Percentiles rank a stretch among this genome's conserved stretches.
Evolutionary conservation across 495 filamentous ascomycete genomes (phyloP).

Genomic region (Aspergillus mulundensis): DNA sequence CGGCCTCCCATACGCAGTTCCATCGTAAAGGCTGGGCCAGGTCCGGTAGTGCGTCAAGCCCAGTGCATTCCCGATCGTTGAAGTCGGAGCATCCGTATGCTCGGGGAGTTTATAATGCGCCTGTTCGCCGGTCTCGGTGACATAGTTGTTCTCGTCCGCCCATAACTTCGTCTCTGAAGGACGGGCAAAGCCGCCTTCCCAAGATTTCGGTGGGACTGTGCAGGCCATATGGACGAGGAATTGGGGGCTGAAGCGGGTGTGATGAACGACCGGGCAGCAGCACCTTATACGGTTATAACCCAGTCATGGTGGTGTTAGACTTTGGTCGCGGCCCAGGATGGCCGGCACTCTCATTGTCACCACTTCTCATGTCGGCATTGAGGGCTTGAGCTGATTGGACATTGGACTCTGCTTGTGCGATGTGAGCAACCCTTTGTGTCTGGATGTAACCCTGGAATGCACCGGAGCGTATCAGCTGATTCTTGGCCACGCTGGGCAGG

Average conservation of each 20-base stretch:
- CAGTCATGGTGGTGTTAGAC: not conserved
- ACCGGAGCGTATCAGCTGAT: not conserved
- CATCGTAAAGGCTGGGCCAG: not conserved
- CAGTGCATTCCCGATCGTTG: slow-evolving; percentile 1
- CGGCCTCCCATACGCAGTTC: not conserved
- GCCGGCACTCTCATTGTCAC: not conserved
- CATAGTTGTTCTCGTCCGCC: not conserved
- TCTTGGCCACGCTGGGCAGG: not conserved
- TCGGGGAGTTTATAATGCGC: not conserved
- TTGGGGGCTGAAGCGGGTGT: too few species aligned
- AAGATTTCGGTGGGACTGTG: not conserved
- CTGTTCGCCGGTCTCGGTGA: not conserved
- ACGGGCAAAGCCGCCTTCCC: not conserved
- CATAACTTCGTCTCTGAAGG: not conserved
- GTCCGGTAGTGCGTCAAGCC: slow-evolving; percentile 4
- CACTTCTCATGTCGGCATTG: not conserved
- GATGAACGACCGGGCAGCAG: not conserved
- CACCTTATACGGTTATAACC: not conserved
- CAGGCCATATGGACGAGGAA: not conserved
- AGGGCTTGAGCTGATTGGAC: not conserved
- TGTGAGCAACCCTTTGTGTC: too few species aligned
- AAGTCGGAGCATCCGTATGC: slow-evolving; percentile 3
- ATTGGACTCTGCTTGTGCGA: too few species aligned
- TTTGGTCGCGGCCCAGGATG: not conserved
- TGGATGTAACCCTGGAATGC: too few species aligned